Base-by-base conservation (phyloP, 2,329 filamentous ascomycete species). In the Gliomastix tumulicola region DNA sequence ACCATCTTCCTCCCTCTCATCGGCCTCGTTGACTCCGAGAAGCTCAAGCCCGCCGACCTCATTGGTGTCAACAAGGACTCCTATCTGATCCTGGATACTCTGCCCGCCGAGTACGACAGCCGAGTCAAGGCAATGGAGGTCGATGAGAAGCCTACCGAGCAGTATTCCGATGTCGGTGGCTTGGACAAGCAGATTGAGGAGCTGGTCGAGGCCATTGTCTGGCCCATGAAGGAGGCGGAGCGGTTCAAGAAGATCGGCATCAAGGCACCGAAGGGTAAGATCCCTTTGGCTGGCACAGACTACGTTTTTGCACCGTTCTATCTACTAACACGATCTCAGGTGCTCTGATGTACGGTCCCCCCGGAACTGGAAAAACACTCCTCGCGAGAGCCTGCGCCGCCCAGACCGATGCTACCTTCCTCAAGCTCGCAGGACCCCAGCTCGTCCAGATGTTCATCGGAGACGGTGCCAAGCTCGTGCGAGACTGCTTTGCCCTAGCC, bases 111-210 rank as follows among this genome's bases (percentile, higher is more conserved):
- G 62, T 98, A 98, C 57, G 92, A 98, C 59, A 97, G 90, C 66
- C 81, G 92, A 62, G 92, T 98, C 48, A 98, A 98, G 71, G 94
- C 94, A 23, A 98, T 98, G 92, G 94, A 98, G 69, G 92, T 98
- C 7, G 92, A 98, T 54, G 94, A 98, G 75, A 98, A 98, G 74
- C 94, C 92, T 9, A 97, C 89, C 27, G 92, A 98, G 66, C 95
- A 97, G 67, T 98, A 98, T 68, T 92, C 83, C 37, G 92, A 98
- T 67, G 94, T 98, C 12, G 92, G 92, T 66, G 92, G 92, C 35
- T 65, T 98, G 52, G 89, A 96, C 66, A 98, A 98, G 69, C 92
- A 98, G 71, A 98, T 98, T 56, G 90, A 96, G 62, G 94, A 98
- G 67, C 76, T 98, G 37, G 89, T 98, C 8, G 92, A 98, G 68